Base-by-base conservation (phyloP, 208 protist species). In the Acanthamoeba divionensis region DNA sequence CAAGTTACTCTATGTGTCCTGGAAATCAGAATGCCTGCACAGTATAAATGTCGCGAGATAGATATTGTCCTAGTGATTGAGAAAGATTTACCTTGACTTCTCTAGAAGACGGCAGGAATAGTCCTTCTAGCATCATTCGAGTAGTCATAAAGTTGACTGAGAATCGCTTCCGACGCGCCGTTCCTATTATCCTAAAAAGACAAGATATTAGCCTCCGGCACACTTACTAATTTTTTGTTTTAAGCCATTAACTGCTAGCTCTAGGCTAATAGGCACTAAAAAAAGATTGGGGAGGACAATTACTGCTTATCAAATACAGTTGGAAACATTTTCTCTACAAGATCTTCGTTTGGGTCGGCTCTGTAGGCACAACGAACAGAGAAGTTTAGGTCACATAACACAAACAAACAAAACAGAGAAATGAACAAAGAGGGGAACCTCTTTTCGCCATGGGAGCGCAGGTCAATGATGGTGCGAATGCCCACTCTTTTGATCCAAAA, bases 121-220 rank as follows among this genome's bases (percentile, higher is more conserved):
- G 44, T 44, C 71, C 71, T 18, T 80, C 71, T 1, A 80, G 38
- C 71, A 80, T 80, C 71, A 80, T 80, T 44, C 71, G 71, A n/a
- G 71, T 80, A 29, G 54, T 80, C 71, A 80, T 80, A 2, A 80
- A 50, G n/a, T 80, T 80, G 44, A 44, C 54, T 1, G 10, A 62
- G 71, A 80, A 80, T 33, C 71, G 36, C n/a, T 80, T 80, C 29
- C 71, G 71, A 12, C 71, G n/a, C n/a, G n/a, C n/a, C n/a, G n/a
- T n/a, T n/a, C n/a, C n/a, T n/a, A n/a, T n/a, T n/a, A n/a, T n/a
- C n/a, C n/a, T n/a, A n/a, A n/a, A n/a, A n/a, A n/a, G n/a, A n/a
- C n/a, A n/a, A n/a, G n/a, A n/a, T n/a, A n/a, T n/a, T n/a, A n/a
- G n/a, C n/a, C n/a, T n/a, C n/a, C n/a, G n/a, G n/a, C n/a, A n/a